Conservation (phyloP, 1,284 basidiomycete species). For the Hemileia vastatrix region DNA sequence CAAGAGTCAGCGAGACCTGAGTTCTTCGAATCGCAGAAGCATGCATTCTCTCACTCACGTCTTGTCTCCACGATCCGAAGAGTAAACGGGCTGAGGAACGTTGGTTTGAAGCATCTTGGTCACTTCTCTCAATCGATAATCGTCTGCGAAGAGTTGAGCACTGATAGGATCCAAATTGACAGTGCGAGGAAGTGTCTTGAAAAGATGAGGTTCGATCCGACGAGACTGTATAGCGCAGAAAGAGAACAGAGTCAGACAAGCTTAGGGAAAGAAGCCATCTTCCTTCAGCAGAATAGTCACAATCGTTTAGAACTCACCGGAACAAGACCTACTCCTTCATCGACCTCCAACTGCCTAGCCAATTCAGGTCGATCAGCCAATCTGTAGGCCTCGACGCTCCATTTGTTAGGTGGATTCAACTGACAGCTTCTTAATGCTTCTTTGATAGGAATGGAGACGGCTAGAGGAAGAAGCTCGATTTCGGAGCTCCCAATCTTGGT, state of each 20-base stretch:
- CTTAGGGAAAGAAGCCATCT: background rate
- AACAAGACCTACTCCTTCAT: too few species aligned
- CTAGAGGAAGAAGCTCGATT: conserved; percentile 13
- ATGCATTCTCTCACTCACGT: conserved; percentile 28
- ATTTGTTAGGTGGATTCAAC: conserved; percentile 11
- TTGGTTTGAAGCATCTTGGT: conserved; percentile 36
- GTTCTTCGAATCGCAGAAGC: conserved; percentile 12
- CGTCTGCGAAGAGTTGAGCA: conserved; percentile 34
- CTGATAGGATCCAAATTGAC: conserved; percentile 25
- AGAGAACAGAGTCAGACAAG: background rate
- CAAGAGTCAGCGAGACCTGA: too few species aligned
- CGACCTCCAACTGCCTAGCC: too few species aligned
- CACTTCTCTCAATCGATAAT: conserved; percentile 38
- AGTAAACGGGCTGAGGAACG: conserved; percentile 26
- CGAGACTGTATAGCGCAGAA: background rate
- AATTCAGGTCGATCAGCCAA: conserved; percentile 20
- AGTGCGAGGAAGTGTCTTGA: conserved; percentile 24
- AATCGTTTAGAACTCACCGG: too few species aligned
- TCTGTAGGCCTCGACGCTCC: conserved; percentile 11
- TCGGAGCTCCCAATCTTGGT: too few species aligned
- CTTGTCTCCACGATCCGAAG: conserved; percentile 30
- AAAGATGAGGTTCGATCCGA: conserved; percentile 1
- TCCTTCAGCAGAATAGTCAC: background rate
- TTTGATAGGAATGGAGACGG: conserved; percentile 10
- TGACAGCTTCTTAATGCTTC: conserved; percentile 23